A percentile compares a stretch with the other conserved stretches of the same genome.
These are phyloP conservation scores for Podospora fimiseda DNA, from an alignment of 495 filamentous ascomycete species.

Conservation along the genomic window DNA sequence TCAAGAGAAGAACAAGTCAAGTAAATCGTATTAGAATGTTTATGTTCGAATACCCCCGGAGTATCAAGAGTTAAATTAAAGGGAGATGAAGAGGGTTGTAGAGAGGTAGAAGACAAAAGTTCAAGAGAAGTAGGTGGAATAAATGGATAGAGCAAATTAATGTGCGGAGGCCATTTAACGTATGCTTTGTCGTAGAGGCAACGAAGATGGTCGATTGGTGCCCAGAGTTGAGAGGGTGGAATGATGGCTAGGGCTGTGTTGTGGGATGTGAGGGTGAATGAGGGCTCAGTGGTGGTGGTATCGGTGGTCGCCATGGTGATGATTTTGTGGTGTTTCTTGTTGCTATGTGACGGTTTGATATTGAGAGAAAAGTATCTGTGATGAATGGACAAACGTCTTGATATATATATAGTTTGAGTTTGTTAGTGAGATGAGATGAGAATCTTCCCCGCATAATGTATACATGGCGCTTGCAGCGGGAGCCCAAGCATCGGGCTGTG, in stretches of 20 bases:
- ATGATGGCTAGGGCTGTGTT: constrained; percentile 48
- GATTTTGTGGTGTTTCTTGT: not conserved
- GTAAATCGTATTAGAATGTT: not conserved
- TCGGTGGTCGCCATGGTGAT: constrained; percentile 11
- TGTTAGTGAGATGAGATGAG: not conserved
- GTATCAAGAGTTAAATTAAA: not conserved
- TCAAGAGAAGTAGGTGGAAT: constrained; percentile 28
- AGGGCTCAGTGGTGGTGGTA: constrained; percentile 22
- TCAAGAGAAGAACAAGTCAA: not conserved
- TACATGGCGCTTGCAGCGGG: no score
- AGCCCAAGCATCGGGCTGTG: no score
- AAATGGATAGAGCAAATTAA: constrained; percentile 57
- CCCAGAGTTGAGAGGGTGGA: constrained; percentile 37
- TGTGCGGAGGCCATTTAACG: constrained; percentile 53
- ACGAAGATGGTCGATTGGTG: constrained; percentile 41
- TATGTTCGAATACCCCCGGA: not conserved
- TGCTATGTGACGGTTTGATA: not conserved
- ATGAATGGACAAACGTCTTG: not conserved
- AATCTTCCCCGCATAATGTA: not conserved
- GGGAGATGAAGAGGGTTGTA: not conserved
- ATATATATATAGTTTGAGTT: not conserved
- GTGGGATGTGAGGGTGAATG: constrained; percentile 30
- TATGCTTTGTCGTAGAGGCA: constrained; percentile 50
- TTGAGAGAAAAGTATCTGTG: not conserved
- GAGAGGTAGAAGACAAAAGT: not conserved